Base-by-base conservation (phyloP, 2,329 filamentous ascomycete genomes). In the Hypoxylon sp. region DNA sequence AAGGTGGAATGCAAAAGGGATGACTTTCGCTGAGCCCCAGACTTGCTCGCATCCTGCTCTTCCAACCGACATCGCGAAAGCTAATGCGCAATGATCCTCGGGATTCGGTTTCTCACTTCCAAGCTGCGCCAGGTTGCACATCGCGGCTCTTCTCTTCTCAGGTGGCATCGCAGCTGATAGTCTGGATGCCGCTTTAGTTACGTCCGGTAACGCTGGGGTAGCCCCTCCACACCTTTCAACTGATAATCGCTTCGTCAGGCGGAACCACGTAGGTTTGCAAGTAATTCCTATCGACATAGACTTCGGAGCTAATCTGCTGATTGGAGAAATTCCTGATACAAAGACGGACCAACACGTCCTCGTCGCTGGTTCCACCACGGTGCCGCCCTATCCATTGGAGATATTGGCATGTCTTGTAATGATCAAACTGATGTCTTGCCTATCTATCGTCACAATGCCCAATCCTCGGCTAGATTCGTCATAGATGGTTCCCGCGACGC, bases 161-260 rank as follows among this genome's bases (percentile, higher is more conserved):
- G 64, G 69, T 73, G 67, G 57, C 63, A 70, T 71, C 67, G 62
- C 70, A 70, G 69, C 64, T 55, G 53, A 62, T 68, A 69, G 69
- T 63, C 35, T 71, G 74, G 71, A 74, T 75, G 75, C 74, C 71
- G 75, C 75, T 76, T 76, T 75, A 70, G 66, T 57, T 59, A 65
- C 47, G 67, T 67, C 73, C 71, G 73, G 71, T 74, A 74, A 74
- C 74, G 72, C 74, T 76, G 60, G 55, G 65, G 57, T 62, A 51
- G 72, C 73, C 72, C 74, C 74, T 75, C 74, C 74, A 74, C 74
- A 74, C 74, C 73, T 74, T 71, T 62, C 65, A 69, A 31, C 62
- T 67, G 71, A 67, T 67, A 69, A 63, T 69, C 55, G 50, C 55
- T 66, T 67, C 59, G 44, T 54, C 67, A 65, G 55, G 60, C 44